These are phyloP conservation scores for bread wheat (Triticum aestivum) DNA, from an alignment of 176 grass and related monocot species.

Conservation along the genomic window IWGSC_CS_RefSeq_v2.1 NC_057797.1:787539522-787540021, in stretches of 20 bases:
- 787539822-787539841: constrained; percentile 84
- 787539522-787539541: too few species aligned
- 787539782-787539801: background rate
- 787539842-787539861: constrained; percentile 91
- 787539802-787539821: background rate
- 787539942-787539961: constrained; percentile 25
- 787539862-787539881: constrained; percentile 91
- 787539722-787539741: too few species aligned
- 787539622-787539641: constrained; percentile 91
- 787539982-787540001: constrained; percentile 43
- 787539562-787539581: too few species aligned
- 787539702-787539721: too few species aligned
- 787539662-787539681: too few species aligned
- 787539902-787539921: constrained; percentile 95
- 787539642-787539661: constrained; percentile 99
- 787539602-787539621: constrained; percentile 94
- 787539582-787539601: constrained; percentile 99
- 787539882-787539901: constrained; percentile 97
- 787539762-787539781: too few species aligned
- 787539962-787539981: constrained; percentile 43
- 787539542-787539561: too few species aligned
- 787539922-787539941: constrained; percentile 94
- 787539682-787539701: too few species aligned
- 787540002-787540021: background rate
- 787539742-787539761: too few species aligned